These are phyloP conservation scores for Dalechampia spathulata DNA, from an alignment of 441 rosid genomes.

Conservation along the genomic window DNA sequence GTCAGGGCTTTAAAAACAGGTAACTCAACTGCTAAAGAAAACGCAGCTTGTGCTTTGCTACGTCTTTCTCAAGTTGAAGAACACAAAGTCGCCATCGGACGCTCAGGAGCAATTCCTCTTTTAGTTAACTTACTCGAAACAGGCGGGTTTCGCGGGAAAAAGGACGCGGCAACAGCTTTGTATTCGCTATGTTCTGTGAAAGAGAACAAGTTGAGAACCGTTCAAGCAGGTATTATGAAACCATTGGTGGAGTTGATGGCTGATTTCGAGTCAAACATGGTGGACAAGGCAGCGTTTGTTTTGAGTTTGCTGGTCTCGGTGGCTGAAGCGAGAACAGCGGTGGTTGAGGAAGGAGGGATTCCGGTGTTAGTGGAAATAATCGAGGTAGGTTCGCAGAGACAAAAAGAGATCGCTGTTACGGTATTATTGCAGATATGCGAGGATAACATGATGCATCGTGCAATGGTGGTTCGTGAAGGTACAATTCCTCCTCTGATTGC, in stretches of 20 bases:
- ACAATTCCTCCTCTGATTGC: slow-evolving; percentile 86
- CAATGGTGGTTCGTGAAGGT: slow-evolving; percentile 87
- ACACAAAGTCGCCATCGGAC: slow-evolving; percentile 72
- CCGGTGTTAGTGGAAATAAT: slow-evolving; percentile 88
- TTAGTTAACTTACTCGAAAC: slow-evolving; percentile 59
- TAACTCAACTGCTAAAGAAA: slow-evolving; percentile 74
- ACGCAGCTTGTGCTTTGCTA: slow-evolving; percentile 84
- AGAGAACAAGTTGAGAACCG: slow-evolving; percentile 80
- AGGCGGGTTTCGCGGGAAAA: slow-evolving; percentile 80
- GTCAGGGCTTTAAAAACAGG: slow-evolving; percentile 67
- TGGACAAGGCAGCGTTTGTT: slow-evolving; percentile 81
- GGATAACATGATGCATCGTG: slow-evolving; percentile 46
- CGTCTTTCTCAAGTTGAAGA: slow-evolving; percentile 74
- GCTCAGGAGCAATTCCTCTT: slow-evolving; percentile 81
- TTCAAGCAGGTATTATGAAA: slow-evolving; percentile 68
- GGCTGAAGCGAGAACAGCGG: slow-evolving; percentile 59
- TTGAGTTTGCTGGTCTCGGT: slow-evolving; percentile 46
- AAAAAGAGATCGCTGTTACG: slow-evolving; percentile 70
- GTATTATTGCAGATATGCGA: slow-evolving; percentile 65
- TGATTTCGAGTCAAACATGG: slow-evolving; percentile 91
- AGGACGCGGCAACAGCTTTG: slow-evolving; percentile 85
- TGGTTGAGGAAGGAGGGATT: slow-evolving; percentile 86
- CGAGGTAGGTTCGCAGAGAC: slow-evolving; percentile 79
- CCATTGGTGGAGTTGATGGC: slow-evolving; percentile 89
- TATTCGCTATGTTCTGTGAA: slow-evolving; percentile 66